phyloP scores from a whole-genome alignment of 257 asterid species.

The Solanum raphanifolium region DNA sequence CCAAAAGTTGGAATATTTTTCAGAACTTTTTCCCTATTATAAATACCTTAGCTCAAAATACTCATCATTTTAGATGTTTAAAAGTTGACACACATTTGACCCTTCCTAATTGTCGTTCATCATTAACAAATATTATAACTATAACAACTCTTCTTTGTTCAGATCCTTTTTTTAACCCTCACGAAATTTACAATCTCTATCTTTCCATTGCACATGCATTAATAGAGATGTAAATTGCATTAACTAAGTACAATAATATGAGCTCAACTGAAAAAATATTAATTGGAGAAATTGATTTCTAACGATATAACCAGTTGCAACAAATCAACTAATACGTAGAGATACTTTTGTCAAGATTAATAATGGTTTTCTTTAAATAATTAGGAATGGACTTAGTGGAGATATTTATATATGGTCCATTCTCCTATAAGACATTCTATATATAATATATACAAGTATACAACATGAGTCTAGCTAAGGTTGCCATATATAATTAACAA shows the following conservation, averaged over 20 bases:
- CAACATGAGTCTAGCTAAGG: background rate
- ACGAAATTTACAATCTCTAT: background rate
- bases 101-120: background rate
- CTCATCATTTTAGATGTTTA: too few relatives aligned
- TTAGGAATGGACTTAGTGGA: background rate
- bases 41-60: background rate
- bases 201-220: background rate
- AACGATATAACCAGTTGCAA: background rate
- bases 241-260: too few relatives aligned
- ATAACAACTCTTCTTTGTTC: background rate
- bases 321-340: background rate
- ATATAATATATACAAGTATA: background rate
- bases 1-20: too few relatives aligned
- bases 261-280: too few relatives aligned
- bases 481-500: background rate
- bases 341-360: background rate
- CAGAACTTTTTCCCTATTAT: too few relatives aligned
- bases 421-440: background rate
- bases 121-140: background rate
- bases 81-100: background rate
- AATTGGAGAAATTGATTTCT: background rate
- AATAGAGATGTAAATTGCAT: background rate
- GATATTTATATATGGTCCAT: background rate
- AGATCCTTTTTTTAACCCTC: background rate
- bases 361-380: background rate